A percentile compares a stretch with the other conserved stretches of the same genome.
Conservation (phyloP, 2,329 filamentous ascomycete genomes). For the Monilinia vaccinii-corymbosi region DNA sequence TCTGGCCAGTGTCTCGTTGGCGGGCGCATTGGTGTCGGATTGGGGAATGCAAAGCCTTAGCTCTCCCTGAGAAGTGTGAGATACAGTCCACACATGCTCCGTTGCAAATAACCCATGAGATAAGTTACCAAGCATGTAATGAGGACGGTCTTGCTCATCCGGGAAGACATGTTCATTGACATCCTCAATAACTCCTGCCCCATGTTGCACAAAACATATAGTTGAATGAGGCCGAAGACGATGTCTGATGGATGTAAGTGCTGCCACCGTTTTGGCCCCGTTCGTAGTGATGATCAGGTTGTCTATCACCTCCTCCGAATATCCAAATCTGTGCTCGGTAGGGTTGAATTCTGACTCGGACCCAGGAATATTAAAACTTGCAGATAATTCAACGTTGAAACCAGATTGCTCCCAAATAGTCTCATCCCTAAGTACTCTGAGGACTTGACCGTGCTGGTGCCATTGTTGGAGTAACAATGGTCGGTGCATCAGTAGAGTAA, state of each 20-base stretch:
- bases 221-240: conserved; percentile 61
- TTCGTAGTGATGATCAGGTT: conserved; percentile 64
- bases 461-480: conserved; percentile 36
- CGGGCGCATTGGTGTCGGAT: neutral
- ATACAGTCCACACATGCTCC: conserved; percentile 33
- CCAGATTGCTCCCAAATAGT: conserved; percentile 30
- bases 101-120: conserved; percentile 33
- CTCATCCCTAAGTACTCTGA: conserved; percentile 39
- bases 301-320: conserved; percentile 41
- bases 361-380: conserved; percentile 21
- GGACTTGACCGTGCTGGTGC: conserved; percentile 36
- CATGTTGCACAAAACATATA: conserved; percentile 69
- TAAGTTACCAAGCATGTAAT: conserved; percentile 49
- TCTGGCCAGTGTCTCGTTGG: neutral
- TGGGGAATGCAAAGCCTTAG: conserved; percentile 30
- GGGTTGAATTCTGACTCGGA: conserved; percentile 16
- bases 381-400: conserved; percentile 26
- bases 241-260: conserved; percentile 51
- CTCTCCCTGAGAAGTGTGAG: conserved; percentile 29
- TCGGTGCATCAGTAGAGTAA: conserved; percentile 53
- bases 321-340: conserved; percentile 22
- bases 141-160: conserved; percentile 54
- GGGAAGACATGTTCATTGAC: conserved; percentile 65
- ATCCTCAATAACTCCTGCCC: conserved; percentile 74
- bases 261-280: conserved; percentile 45